phyloP scores from a whole-genome alignment of 345 rosid species.

The Euphorbia pulcherrima region DNA sequence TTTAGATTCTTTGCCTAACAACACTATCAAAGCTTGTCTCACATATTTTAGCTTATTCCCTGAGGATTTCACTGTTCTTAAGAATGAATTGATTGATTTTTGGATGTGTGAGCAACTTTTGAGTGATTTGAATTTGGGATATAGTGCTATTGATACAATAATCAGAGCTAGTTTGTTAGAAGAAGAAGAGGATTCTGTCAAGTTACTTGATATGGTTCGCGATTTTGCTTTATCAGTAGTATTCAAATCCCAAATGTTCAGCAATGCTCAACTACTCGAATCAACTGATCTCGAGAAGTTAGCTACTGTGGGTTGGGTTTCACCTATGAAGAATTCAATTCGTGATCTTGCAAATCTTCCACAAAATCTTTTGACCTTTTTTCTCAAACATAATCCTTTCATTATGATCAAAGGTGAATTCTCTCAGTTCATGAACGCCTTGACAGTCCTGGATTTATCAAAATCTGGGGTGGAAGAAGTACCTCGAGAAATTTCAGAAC shows the following conservation, averaged over 20 bases:
- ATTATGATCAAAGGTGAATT: background rate
- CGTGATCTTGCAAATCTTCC: background rate
- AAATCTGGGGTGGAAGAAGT: background rate
- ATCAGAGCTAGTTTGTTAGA: background rate
- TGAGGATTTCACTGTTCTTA: background rate
- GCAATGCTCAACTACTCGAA: background rate
- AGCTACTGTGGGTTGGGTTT: background rate
- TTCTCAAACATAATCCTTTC: background rate
- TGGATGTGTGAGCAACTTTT: background rate
- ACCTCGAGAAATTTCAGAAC: background rate
- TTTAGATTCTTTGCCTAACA: background rate
- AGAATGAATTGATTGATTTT: background rate
- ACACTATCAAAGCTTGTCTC: background rate
- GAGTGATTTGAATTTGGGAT: background rate
- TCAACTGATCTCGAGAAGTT: background rate
- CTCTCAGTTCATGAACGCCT: slow-evolving; percentile 4
- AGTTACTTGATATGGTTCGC: background rate
- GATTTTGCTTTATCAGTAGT: background rate
- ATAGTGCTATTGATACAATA: background rate
- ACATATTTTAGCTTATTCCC: background rate
- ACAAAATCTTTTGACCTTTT: background rate
- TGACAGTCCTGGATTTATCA: background rate
- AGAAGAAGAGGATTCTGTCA: background rate
- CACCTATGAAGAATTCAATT: background rate
- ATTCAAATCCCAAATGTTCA: background rate